Conservation (phyloP, 441 rosid species). For the Populus hybrid region DNA sequence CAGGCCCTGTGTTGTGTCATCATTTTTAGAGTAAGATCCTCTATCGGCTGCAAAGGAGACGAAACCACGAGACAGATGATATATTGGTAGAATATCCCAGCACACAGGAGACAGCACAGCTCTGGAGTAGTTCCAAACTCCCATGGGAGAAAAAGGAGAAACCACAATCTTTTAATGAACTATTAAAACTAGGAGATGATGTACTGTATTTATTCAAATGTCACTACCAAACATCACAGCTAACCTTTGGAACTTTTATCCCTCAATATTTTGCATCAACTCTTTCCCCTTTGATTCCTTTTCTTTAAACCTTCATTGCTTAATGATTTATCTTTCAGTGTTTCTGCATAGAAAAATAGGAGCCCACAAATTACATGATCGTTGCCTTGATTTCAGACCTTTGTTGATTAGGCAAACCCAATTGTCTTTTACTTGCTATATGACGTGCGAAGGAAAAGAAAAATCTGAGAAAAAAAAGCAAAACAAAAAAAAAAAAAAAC, state of each 20-base stretch:
- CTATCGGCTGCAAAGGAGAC: not conserved
- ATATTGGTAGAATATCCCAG: constrained; percentile 1
- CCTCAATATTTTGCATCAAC: not conserved
- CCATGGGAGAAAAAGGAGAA: not conserved
- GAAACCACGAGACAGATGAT: not conserved
- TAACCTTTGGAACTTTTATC: not conserved
- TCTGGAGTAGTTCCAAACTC: not conserved
- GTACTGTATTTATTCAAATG: constrained; percentile 1
- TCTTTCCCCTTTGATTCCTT: not conserved
- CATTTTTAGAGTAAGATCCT: not conserved
- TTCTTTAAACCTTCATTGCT: no score
- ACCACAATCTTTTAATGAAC: not conserved
- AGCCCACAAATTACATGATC: no score
- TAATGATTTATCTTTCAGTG: no score
- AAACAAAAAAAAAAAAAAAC: no score
- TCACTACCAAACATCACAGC: not conserved
- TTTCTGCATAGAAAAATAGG: no score
- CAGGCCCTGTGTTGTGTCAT: not conserved
- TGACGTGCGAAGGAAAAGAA: no score
- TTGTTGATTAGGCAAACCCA: not conserved
- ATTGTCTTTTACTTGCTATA: no score
- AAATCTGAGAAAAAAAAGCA: no score
- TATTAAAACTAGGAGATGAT: not conserved
- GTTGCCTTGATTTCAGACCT: not conserved
- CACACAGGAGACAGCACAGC: not conserved